phyloP scores from a whole-genome alignment of 179 eudicot species.

The Corrigiola litoralis region DNA sequence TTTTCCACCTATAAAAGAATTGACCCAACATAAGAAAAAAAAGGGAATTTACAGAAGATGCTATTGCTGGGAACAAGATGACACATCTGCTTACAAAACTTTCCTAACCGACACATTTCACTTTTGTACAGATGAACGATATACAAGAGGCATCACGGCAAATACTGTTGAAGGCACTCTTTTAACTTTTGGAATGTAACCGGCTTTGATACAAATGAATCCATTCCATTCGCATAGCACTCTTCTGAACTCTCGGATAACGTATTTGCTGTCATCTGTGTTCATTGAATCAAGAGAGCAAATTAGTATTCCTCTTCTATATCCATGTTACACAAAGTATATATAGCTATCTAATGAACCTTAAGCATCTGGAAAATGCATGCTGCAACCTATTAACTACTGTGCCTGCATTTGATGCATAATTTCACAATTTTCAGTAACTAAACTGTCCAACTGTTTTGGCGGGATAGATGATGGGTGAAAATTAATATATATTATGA shows the following conservation, averaged over 20 bases:
- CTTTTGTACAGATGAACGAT: constrained; percentile 48
- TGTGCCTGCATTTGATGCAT: not conserved
- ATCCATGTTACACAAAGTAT: not conserved
- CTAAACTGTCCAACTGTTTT: not conserved
- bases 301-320: not conserved
- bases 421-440: not conserved
- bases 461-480: not conserved
- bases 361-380: not conserved
- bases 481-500: no score
- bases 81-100: constrained; percentile 36
- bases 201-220: constrained; percentile 86
- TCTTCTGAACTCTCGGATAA: constrained; percentile 86
- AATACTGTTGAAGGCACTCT: constrained; percentile 68
- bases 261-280: constrained; percentile 97
- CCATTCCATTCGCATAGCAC: constrained; percentile 93
- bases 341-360: not conserved
- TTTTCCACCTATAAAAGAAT: constrained; percentile 22
- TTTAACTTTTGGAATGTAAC: constrained; percentile 72
- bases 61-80: constrained; percentile 20
- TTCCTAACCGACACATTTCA: constrained; percentile 28
- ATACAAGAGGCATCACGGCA: constrained; percentile 39
- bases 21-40: constrained; percentile 2
- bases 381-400: not conserved
- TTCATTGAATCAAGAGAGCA: not conserved
- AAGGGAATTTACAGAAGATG: constrained; percentile 20